phyloP scores from a whole-genome alignment of 179 eudicot genomes.

The Sideroxylon spinosum region DNA sequence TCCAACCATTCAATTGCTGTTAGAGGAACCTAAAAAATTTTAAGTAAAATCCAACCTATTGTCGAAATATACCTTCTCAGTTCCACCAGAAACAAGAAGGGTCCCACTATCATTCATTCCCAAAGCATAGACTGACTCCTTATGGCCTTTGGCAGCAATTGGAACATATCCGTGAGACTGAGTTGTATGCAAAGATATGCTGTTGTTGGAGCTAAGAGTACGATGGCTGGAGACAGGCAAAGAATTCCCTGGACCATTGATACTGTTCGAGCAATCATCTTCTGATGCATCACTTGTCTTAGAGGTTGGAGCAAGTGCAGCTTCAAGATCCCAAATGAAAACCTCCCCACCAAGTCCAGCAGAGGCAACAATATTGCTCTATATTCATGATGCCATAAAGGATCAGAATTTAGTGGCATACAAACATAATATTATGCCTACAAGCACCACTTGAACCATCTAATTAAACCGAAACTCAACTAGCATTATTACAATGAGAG shows the following conservation, averaged over 20 bases:
- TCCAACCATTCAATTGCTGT: not conserved
- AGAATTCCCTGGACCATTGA: slow-evolving; percentile 53
- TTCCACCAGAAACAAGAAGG: slow-evolving; percentile 99
- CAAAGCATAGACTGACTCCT: slow-evolving; percentile 96
- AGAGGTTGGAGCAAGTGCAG: slow-evolving; percentile 73
- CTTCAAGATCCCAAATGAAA: slow-evolving; percentile 97
- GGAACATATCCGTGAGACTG: slow-evolving; percentile 78
- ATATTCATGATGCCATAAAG: slow-evolving; percentile 33
- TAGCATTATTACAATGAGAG: not conserved
- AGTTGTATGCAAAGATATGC: slow-evolving; percentile 58
- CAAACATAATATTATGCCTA: slow-evolving; percentile 7
- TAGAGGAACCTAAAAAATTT: slow-evolving; percentile 1
- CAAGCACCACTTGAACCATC: slow-evolving; percentile 10
- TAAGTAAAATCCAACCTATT: not conserved
- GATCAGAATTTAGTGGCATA: slow-evolving; percentile 22
- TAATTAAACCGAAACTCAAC: not conserved
- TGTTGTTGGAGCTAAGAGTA: slow-evolving; percentile 70
- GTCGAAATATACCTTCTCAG: slow-evolving; percentile 73
- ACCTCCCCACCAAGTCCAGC: slow-evolving; percentile 99
- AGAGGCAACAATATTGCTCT: slow-evolving; percentile 86
- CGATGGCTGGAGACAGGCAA: slow-evolving; percentile 56
- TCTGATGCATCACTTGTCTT: slow-evolving; percentile 64
- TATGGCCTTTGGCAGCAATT: slow-evolving; percentile 95
- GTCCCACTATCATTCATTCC: slow-evolving; percentile 89
- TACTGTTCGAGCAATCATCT: slow-evolving; percentile 61